Evolutionary conservation across 164 flowering plant species (phyloP), one percentile per base, ranked within the genome.

Genomic region (Berberis vulgaris): DNA sequence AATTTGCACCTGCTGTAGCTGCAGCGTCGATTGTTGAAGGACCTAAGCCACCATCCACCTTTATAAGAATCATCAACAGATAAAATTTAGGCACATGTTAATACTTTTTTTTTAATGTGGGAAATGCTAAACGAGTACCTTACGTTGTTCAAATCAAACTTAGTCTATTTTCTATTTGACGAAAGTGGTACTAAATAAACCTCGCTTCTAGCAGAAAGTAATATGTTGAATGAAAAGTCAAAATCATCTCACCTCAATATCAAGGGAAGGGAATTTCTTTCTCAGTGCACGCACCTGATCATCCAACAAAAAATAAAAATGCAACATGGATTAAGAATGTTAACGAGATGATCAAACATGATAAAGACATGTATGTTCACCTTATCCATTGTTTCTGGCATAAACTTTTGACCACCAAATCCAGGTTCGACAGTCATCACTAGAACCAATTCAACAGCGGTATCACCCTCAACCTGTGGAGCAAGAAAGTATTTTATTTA

Each of bases 361-460:
- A 55, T 7, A n/a, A 45, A 45, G 40, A 65, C 40, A 26, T 42
- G 10, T 10, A 64, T 10, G 4, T 50, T 52, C 65, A 90, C 97
- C 96, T 91, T 95, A 61, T 91, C 95, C 98, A 95, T 95, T 79
- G 64, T 89, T 45, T 87, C 84, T 43, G 96, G 91, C 98, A 91
- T 89, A 81, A 95, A 95, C 74, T 91, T 95, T 67, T 91, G 97
- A 52, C 99, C 99, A 73, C 97, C 97, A 80, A 95, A 91, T 66
- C 99, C 99, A 72, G 99, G 98, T 81, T 89, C 97, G 11, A 95
- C 97, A 58, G 99, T 95, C 99, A 95, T 91, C 13, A 95, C 95
- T 73, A 95, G 95, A 65, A 89, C 99, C 94, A 95, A 67, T 75
- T 91, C 97, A 69, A 95, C 97, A 53, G 94, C 91, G 71, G 81